phyloP scores from a whole-genome alignment of 2,329 filamentous ascomycete species.

The Aspergillus novoparasiticus region DNA sequence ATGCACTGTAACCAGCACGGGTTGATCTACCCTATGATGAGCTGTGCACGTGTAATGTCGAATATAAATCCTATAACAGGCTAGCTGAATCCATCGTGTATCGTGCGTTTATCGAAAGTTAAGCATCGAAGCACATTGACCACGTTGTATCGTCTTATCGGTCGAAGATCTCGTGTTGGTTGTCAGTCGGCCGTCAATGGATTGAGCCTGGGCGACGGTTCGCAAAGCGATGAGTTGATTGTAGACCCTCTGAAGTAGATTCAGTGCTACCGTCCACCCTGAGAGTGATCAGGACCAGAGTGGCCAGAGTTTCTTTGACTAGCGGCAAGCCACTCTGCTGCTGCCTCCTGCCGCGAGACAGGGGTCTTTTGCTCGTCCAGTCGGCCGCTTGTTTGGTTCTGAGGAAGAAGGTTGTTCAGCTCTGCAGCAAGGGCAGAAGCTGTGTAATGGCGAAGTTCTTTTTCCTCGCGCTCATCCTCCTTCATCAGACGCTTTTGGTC shows the following conservation, averaged over 20 bases:
- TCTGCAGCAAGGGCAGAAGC: conserved; percentile 49
- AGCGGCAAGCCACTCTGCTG: conserved; percentile 35
- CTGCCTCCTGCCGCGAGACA: conserved; percentile 37
- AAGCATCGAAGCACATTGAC: conserved; percentile 15
- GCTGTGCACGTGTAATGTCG: conserved; percentile 12
- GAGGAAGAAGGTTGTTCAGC: conserved; percentile 46
- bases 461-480: conserved; percentile 53
- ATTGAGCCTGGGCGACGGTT: conserved; percentile 5
- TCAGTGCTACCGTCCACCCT: conserved; percentile 32
- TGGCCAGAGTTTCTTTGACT: conserved; percentile 33
- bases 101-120: conserved; percentile 10
- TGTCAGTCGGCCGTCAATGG: conserved; percentile 2
- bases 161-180: conserved; percentile 12
- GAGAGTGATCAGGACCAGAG: conserved; percentile 37
- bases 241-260: not conserved
- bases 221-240: not conserved
- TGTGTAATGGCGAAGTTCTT: conserved; percentile 49
- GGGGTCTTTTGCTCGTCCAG: conserved; percentile 47
- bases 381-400: conserved; percentile 25
- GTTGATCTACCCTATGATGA: conserved; percentile 3
- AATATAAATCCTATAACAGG: conserved; percentile 17
- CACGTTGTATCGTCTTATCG: conserved; percentile 14
- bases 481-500: conserved; percentile 60
- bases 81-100: conserved; percentile 12
- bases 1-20: conserved; percentile 6